phyloP scores from a whole-genome alignment of 805 yeast genomes.

The Ogataea paradorogensis region DNA sequence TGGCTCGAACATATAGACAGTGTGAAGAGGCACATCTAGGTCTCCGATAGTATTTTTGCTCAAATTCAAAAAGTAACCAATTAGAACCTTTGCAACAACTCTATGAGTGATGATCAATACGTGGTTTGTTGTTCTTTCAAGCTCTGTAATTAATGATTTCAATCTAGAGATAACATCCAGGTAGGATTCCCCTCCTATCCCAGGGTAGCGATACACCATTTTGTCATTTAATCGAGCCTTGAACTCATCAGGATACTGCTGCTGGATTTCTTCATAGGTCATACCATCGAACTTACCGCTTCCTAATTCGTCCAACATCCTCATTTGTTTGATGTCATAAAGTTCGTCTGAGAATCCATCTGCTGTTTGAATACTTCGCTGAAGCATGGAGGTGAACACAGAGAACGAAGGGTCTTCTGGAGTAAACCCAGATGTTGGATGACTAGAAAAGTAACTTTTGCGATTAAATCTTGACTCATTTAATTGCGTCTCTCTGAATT shows the following conservation, averaged over 20 bases:
- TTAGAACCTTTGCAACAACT: slow-evolving; percentile 81
- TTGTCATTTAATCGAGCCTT: slow-evolving; percentile 73
- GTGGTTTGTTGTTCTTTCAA: slow-evolving; percentile 89
- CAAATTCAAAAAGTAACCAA: slow-evolving; percentile 87
- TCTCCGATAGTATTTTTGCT: slow-evolving; percentile 79
- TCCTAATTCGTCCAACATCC: slow-evolving; percentile 90
- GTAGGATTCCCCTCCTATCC: slow-evolving; percentile 95
- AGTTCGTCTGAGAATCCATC: slow-evolving; percentile 67
- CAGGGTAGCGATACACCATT: slow-evolving; percentile 87
- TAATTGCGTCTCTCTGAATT: slow-evolving; percentile 63
- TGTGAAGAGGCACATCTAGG: slow-evolving; percentile 89
- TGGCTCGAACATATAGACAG: slow-evolving; percentile 85
- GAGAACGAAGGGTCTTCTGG: slow-evolving; percentile 74
- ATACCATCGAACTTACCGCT: slow-evolving; percentile 91
- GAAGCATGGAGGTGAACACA: slow-evolving; percentile 90
- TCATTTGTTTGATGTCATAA: slow-evolving; percentile 80
- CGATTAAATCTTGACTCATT: slow-evolving; percentile 48
- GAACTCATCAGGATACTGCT: slow-evolving; percentile 72
- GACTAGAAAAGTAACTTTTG: slow-evolving; percentile 4
- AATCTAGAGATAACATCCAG: slow-evolving; percentile 89
- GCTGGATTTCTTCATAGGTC: slow-evolving; percentile 85
- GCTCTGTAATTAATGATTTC: slow-evolving; percentile 85
- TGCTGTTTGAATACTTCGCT: slow-evolving; percentile 76
- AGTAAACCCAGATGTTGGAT: slow-evolving; percentile 20
- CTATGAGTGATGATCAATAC: slow-evolving; percentile 81